phyloP scores from a whole-genome alignment of 169 alveolate genomes.

The Babesia sp. region DNA sequence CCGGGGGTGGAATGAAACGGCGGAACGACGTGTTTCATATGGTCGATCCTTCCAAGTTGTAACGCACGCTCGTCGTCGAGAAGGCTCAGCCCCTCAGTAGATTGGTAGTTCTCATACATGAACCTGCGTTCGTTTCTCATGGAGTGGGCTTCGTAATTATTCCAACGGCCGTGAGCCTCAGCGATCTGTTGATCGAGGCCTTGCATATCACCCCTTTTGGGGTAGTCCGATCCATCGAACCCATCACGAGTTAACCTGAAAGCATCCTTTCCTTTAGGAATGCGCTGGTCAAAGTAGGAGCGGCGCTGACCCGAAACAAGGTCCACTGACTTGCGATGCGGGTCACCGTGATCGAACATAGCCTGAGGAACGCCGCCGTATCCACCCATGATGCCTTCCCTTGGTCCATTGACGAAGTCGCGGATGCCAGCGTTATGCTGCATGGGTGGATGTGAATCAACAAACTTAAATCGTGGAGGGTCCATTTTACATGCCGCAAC shows the following conservation, averaged over 20 bases:
- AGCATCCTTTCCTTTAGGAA: conserved; percentile 12
- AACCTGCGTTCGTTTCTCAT: neutral
- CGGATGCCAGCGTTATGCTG: neutral
- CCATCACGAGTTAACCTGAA: conserved; percentile 13
- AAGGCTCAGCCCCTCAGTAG: neutral
- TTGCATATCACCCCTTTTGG: neutral
- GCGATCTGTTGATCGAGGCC: neutral
- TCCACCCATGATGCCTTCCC: neutral
- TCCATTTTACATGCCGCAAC: neutral
- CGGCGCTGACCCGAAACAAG: conserved; percentile 17
- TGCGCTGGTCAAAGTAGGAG: conserved; percentile 35
- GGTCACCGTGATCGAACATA: conserved; percentile 19
- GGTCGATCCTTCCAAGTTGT: neutral
- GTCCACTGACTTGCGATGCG: conserved; percentile 10
- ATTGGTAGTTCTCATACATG: neutral
- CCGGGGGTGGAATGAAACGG: neutral
- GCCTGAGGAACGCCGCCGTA: conserved; percentile 3
- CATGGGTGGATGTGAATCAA: neutral
- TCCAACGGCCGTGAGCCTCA: conserved; percentile 8
- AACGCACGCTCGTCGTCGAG: conserved; percentile 1
- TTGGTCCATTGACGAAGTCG: neutral
- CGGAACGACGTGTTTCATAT: conserved; percentile 3
- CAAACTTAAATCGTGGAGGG: conserved; percentile 20
- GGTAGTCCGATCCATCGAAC: conserved; percentile 3
- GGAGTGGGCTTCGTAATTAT: neutral